Base-by-base conservation (phyloP, 148 eudicot species). In the Rhododendron ferrugineum region DNA sequence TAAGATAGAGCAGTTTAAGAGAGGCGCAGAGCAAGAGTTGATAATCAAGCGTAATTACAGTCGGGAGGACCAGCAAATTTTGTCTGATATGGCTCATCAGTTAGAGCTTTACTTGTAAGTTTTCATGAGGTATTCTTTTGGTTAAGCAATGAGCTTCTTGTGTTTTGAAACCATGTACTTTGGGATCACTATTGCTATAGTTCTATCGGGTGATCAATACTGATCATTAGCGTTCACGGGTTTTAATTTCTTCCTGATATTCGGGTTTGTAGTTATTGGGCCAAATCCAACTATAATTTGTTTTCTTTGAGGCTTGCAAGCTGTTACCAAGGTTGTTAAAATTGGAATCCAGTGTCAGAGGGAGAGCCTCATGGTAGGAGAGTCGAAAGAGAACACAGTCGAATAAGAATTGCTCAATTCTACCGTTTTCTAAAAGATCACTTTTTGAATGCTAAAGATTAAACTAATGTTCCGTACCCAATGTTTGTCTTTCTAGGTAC, bases 101-200 rank as follows among this genome's bases (percentile, higher is more conserved):
- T 86, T 94, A 50, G 98, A 94, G 30, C 93, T 97, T 85, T 87
- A 95, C 89, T 97, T 95, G 99, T 97, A 91, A 92, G 98, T 92
- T 5, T 56, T 13, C 68, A 76, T 16, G 46, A n/a, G 2, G 14
- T 40, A n/a, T 20, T n/a, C 18, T 74, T 44, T 37, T 52, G 32
- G 11, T 56, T 75, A 10, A 40, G 56, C 14, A 37, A 54, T 13
- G 82, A 75, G 36, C 52, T 74, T 49, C 32, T 28, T 72, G 13
- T 74, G 83, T 36, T 58, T 56, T 32, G 64, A 56, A 58, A 18
- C 83, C n/a, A 79, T 30, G 30, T 15, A 4, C 30, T 15, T 54
- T 56, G 2, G 40, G 10, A 34, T 18, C 68, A 32, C 34, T 52
- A 34, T n/a, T 32, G 42, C 23, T 18, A 34, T 32, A 44, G 26